phyloP scores from a whole-genome alignment of 441 rosid genomes.

The Aquilaria agallochum region DNA sequence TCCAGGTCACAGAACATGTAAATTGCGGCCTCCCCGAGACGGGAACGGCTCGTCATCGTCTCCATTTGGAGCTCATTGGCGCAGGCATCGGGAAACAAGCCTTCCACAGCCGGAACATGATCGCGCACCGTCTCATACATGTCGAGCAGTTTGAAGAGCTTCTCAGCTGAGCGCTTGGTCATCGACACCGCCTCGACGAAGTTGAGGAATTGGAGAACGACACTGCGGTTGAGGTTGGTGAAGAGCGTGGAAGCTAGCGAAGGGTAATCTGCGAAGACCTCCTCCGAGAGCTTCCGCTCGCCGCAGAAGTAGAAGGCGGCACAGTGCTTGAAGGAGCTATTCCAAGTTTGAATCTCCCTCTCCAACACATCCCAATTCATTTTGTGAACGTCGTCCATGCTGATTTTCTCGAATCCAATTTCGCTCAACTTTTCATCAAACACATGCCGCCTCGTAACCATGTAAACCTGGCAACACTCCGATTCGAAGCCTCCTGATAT shows the following conservation, averaged over 20 bases:
- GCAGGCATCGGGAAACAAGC: conserved; percentile 34
- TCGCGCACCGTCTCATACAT: conserved; percentile 76
- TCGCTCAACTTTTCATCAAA: conserved; percentile 50
- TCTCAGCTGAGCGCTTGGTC: conserved; percentile 68
- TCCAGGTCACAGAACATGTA: conserved; percentile 69
- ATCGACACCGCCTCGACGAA: conserved; percentile 78
- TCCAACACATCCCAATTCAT: conserved; percentile 81
- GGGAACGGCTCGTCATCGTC: conserved; percentile 36
- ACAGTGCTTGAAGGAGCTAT: conserved; percentile 52
- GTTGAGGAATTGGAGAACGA: conserved; percentile 60
- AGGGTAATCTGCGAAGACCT: conserved; percentile 36
- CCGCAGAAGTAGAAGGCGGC: conserved; percentile 44
- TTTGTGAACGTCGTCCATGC: conserved; percentile 80
- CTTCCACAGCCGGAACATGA: conserved; percentile 32
- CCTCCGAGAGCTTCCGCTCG: conserved; percentile 50
- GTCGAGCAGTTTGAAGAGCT: conserved; percentile 80
- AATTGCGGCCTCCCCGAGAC: conserved; percentile 72
- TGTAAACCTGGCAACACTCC: conserved; percentile 66
- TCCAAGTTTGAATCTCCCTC: conserved; percentile 72
- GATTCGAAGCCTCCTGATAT: conserved; percentile 56
- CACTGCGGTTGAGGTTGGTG: conserved; percentile 39
- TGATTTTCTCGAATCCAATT: conserved; percentile 59
- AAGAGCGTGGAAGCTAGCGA: conserved; percentile 38
- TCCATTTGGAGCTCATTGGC: conserved; percentile 49
- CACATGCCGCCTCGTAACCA: conserved; percentile 48